Percentiles rank a stretch among this genome's conserved stretches.
phyloP scores from a whole-genome alignment of 2,329 filamentous ascomycete genomes.

The Corynespora cassiicola region DNA sequence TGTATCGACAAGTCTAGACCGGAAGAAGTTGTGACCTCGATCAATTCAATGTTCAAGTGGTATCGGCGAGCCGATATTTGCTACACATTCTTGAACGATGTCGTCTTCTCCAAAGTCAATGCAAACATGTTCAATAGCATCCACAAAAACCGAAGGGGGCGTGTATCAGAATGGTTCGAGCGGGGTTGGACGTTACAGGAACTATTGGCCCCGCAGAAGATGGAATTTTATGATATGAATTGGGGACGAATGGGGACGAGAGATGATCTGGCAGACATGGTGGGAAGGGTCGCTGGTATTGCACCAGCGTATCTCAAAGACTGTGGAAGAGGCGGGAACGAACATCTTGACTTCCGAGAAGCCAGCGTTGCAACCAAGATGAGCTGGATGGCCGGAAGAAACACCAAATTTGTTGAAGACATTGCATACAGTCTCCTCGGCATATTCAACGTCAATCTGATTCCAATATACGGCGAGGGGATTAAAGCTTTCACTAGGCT shows the following conservation, averaged over 20 bases:
- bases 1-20: slow-evolving; percentile 29
- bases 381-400: slow-evolving; percentile 20
- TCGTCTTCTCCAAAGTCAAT: slow-evolving; percentile 5
- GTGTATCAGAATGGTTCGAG: slow-evolving; percentile 20
- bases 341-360: slow-evolving; percentile 26
- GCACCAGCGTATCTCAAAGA: slow-evolving; percentile 6
- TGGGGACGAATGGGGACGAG: slow-evolving; percentile 16
- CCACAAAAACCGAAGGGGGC: slow-evolving; percentile 6
- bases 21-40: slow-evolving; percentile 8
- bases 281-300: slow-evolving; percentile 12
- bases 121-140: slow-evolving; percentile 3
- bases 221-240: slow-evolving; percentile 15
- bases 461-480: slow-evolving; percentile 24
- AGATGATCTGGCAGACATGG: neutral
- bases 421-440: slow-evolving; percentile 27
- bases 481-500: slow-evolving; percentile 18
- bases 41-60: slow-evolving; percentile 23
- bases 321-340: slow-evolving; percentile 12
- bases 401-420: slow-evolving; percentile 24
- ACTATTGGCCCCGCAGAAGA: slow-evolving; percentile 15
- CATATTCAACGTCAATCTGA: slow-evolving; percentile 27
- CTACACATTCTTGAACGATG: slow-evolving; percentile 21
- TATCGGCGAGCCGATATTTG: slow-evolving; percentile 18
- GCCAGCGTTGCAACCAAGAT: slow-evolving; percentile 13
- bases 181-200: slow-evolving; percentile 28